Evolutionary conservation across 2,329 filamentous ascomycete species (phyloP), one percentile per base, ranked within the genome.

Genomic region (Ophiostoma fasciatum): DNA sequence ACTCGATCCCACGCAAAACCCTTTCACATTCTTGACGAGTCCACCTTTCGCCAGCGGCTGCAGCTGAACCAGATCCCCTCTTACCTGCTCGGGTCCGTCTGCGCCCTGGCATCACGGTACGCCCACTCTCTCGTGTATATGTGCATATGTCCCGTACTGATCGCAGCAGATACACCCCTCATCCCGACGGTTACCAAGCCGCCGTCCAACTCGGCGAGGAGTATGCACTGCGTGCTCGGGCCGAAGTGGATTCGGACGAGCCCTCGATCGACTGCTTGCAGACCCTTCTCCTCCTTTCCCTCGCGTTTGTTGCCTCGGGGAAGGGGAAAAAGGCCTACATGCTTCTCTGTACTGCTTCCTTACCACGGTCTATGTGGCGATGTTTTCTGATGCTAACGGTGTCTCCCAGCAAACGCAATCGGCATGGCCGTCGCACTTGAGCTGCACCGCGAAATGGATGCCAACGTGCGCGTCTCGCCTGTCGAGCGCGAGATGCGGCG

Each of bases 271-370:
- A 92, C 51, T 71, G 71, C 23, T 57, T 92, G 8, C 82, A 92
- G 52, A 69, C 82, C 3, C 62, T 88, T 13, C 59, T 93, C 31
- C 63, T 93, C 9, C 68, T 93, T 3, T 74, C 79, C 0, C 74
- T 78, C 50, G 77, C 82, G 4, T 87, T 76, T 48, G 83, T 77
- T 33, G 82, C 83, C 25, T 66, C 74, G 21, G 83, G 84, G 19
- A 76, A 79, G 48, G 82, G 83, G 13, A 88, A 82, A 57, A 90
- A 82, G 56, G 78, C 82, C 1, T 90, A 85, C 46, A 92, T 92
- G 83, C 65, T 85, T 27, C 64, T 92, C 47, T 73, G 82, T 82
- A 74, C 15, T 61, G 48, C 11, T 21, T 6, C 18, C 14, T 14
- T 20, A 2, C 13, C n/a, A n/a, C n/a, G n/a, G n/a, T n/a, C n/a